Conservation (phyloP, 306 rosid genomes). For the Canavalia gladiata region DNA sequence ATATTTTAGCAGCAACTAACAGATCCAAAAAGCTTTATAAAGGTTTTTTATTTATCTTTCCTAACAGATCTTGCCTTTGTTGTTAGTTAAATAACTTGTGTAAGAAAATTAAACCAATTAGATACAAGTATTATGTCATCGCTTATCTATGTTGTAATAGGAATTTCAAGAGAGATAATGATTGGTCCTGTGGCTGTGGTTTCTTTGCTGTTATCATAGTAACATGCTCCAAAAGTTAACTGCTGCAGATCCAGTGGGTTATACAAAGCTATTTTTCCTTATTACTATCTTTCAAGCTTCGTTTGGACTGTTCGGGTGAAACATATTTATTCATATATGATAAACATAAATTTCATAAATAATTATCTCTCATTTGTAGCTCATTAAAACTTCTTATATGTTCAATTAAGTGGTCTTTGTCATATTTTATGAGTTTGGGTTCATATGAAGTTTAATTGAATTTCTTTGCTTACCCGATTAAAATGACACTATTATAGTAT, state of each 20-base stretch:
- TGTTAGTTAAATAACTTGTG: background rate
- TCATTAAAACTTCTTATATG: no score
- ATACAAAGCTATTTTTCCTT: slow-evolving; percentile 72
- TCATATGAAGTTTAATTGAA: no score
- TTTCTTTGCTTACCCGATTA: no score
- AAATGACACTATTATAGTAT: no score
- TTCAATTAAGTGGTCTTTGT: no score
- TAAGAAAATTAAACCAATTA: slow-evolving; percentile 31
- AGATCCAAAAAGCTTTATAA: no score
- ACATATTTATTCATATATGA: no score
- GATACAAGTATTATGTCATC: slow-evolving; percentile 96
- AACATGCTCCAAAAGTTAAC: slow-evolving; percentile 69
- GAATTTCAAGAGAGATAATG: slow-evolving; percentile 84
- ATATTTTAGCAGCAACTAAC: no score
- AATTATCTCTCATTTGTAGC: no score
- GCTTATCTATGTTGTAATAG: slow-evolving; percentile 86
- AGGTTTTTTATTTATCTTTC: no score
- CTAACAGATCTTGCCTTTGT: background rate
- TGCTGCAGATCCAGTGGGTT: slow-evolving; percentile 62
- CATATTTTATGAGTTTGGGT: no score
- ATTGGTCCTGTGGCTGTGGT: slow-evolving; percentile 94
- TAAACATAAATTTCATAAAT: no score
- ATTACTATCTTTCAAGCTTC: slow-evolving; percentile 78
- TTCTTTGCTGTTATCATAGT: slow-evolving; percentile 73
- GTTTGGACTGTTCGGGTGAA: slow-evolving; percentile 77